phyloP scores from a whole-genome alignment of 2,329 filamentous ascomycete genomes.

The Aspergillus sclerotialis region DNA sequence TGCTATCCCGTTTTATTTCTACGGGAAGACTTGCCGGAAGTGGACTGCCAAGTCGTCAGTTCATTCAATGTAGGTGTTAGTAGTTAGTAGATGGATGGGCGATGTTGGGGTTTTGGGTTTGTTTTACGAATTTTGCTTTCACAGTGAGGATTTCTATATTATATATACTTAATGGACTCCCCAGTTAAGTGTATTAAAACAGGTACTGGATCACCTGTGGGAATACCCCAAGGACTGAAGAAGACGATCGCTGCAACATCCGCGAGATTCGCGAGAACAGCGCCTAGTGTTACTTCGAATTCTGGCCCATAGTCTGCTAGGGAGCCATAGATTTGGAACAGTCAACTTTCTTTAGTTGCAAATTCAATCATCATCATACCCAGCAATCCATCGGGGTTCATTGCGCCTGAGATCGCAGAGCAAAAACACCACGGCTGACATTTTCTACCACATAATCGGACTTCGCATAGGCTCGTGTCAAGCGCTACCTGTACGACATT shows the following conservation, averaged over 20 bases:
- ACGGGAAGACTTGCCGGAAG: slow-evolving; percentile 52
- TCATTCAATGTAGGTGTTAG: slow-evolving; percentile 49
- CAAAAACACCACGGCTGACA: slow-evolving; percentile 9
- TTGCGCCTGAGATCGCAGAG: slow-evolving; percentile 11
- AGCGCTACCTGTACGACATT: slow-evolving; percentile 49
- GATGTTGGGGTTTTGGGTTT: no score
- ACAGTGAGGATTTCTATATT: no score
- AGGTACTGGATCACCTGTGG: slow-evolving; percentile 1
- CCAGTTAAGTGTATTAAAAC: slow-evolving; percentile 17
- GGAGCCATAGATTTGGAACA: slow-evolving; percentile 18
- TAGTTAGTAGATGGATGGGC: no score
- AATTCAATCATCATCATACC: slow-evolving; percentile 5
- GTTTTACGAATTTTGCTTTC: no score
- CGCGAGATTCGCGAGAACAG: background rate
- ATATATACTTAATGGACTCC: no score
- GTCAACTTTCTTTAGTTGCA: background rate
- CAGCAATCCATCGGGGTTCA: slow-evolving; percentile 20
- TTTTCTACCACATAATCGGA: slow-evolving; percentile 1
- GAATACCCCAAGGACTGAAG: slow-evolving; percentile 13
- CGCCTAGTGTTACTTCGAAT: slow-evolving; percentile 8
- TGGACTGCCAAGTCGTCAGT: slow-evolving; percentile 51
- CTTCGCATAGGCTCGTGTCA: slow-evolving; percentile 3
- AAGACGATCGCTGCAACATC: slow-evolving; percentile 9
- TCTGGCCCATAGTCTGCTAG: slow-evolving; percentile 13
- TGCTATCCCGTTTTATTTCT: slow-evolving; percentile 51